Evolutionary conservation across 2,329 filamentous ascomycete genomes (phyloP).

Genomic region (Nemania serpens): DNA sequence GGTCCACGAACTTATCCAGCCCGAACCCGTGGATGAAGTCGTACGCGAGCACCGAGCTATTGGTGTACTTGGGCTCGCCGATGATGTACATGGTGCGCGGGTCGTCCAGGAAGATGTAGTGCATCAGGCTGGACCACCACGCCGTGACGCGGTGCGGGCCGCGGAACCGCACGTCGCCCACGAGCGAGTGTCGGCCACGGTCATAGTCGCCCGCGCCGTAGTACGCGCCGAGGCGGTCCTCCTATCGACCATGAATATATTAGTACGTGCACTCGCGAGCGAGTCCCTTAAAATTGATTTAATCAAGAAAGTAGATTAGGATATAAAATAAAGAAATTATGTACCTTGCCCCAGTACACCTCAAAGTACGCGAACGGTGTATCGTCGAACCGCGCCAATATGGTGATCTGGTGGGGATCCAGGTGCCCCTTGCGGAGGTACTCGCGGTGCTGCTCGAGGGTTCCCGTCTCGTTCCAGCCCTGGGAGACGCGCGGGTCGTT

Average conservation of each 20-base stretch:
- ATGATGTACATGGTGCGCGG: constrained; percentile 61
- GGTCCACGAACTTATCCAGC: constrained; percentile 72
- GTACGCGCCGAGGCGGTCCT: constrained; percentile 61
- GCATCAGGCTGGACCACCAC: constrained; percentile 66
- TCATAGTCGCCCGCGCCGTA: constrained; percentile 61
- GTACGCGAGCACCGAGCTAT: constrained; percentile 72
- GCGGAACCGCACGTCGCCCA: constrained; percentile 63
- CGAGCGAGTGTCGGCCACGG: constrained; percentile 62
- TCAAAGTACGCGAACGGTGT: constrained; percentile 78
- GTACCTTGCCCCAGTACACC: constrained; percentile 73
- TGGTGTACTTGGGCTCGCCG: constrained; percentile 75
- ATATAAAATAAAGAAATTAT: constrained; percentile 11
- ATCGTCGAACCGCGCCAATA: constrained; percentile 74
- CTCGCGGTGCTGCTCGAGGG: constrained; percentile 72
- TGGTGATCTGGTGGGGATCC: constrained; percentile 72
- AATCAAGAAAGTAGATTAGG: not conserved
- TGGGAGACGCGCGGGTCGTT: constrained; percentile 81
- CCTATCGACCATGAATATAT: constrained; percentile 41
- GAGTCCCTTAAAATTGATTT: no score
- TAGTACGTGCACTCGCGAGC: not conserved
- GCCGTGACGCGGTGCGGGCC: constrained; percentile 64
- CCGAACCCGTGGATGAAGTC: constrained; percentile 76
- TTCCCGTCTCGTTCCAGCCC: constrained; percentile 81
- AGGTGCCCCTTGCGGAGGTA: constrained; percentile 71
- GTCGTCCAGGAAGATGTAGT: constrained; percentile 66